These are phyloP conservation scores for Cladosporium velox DNA, from an alignment of 2,329 filamentous ascomycete species.

Conservation along the genomic window DNA sequence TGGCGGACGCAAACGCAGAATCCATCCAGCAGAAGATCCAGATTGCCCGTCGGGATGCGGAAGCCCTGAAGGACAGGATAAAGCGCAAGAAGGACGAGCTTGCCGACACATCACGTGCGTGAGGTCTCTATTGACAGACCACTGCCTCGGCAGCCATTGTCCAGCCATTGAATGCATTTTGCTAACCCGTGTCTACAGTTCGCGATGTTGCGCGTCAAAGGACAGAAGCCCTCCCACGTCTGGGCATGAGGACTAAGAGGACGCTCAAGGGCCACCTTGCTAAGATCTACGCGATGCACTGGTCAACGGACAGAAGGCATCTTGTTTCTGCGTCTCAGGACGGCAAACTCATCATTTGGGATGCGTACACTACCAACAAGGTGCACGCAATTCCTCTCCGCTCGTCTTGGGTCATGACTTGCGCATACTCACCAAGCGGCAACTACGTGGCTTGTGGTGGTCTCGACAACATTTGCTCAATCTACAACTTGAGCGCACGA, in stretches of 20 bases:
- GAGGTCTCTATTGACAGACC: not conserved
- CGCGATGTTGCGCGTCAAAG: slow-evolving; percentile 89
- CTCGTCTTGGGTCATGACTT: slow-evolving; percentile 99
- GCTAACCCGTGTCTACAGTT: slow-evolving; percentile 57
- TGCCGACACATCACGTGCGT: slow-evolving; percentile 93
- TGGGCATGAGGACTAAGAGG: slow-evolving; percentile 96
- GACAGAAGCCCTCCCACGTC: slow-evolving; percentile 87
- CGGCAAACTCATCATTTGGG: slow-evolving; percentile 99
- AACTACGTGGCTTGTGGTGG: slow-evolving; percentile 99
- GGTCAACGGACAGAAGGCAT: slow-evolving; percentile 97
- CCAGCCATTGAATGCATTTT: not conserved
- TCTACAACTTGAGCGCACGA: slow-evolving; percentile 96
- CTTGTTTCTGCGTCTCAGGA: slow-evolving; percentile 98
- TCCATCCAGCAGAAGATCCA: slow-evolving; percentile 70
- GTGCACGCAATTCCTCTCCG: slow-evolving; percentile 96
- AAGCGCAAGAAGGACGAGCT: slow-evolving; percentile 99
- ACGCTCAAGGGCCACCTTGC: slow-evolving; percentile 96
- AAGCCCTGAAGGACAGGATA: slow-evolving; percentile 96
- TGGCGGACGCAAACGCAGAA: slow-evolving; percentile 55
- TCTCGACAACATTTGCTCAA: slow-evolving; percentile 98
- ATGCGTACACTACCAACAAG: slow-evolving; percentile 99
- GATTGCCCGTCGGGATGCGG: slow-evolving; percentile 94
- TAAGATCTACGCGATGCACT: slow-evolving; percentile 99
- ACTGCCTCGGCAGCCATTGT: not conserved
- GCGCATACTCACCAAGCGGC: slow-evolving; percentile 95